Percentiles rank a stretch among this genome's conserved stretches.
phyloP scores from a whole-genome alignment of 2,329 filamentous ascomycete species.

The Myriosclerotinia duriaeana region DNA sequence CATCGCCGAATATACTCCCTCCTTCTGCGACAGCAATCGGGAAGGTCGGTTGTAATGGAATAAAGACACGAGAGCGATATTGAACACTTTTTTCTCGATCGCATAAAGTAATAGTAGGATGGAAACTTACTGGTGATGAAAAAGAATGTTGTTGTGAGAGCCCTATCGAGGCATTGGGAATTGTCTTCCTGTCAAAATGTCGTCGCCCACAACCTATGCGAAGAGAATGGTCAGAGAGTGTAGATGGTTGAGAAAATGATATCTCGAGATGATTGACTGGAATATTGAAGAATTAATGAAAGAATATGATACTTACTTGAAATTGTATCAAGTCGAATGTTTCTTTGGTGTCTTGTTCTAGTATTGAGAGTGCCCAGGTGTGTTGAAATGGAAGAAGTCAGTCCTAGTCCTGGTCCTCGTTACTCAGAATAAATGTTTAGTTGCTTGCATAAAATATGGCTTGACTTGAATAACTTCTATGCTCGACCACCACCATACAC shows the following conservation, averaged over 20 bases:
- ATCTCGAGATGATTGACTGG: conserved; percentile 25
- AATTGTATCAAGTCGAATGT: conserved; percentile 25
- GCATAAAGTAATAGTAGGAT: conserved; percentile 37
- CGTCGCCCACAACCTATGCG: conserved; percentile 18
- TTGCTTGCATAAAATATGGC: conserved; percentile 31
- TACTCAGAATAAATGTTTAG: conserved; percentile 31
- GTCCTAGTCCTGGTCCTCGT: conserved; percentile 11
- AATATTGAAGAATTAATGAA: conserved; percentile 24
- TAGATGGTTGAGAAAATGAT: conserved; percentile 24
- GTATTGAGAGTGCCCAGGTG: conserved; percentile 21
- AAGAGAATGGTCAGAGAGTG: conserved; percentile 25
- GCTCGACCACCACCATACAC: no score
- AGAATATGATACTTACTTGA: conserved; percentile 31
- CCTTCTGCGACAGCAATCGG: conserved; percentile 29
- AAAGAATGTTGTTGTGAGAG: conserved; percentile 38
- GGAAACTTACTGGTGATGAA: conserved; percentile 39
- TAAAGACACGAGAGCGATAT: conserved; percentile 23
- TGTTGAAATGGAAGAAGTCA: conserved; percentile 21
- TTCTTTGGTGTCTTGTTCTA: conserved; percentile 26
- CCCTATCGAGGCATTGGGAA: conserved; percentile 41
- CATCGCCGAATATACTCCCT: conserved; percentile 33
- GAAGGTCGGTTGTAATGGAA: conserved; percentile 25
- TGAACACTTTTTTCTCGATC: conserved; percentile 37
- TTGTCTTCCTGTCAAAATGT: conserved; percentile 35
- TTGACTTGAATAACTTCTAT: conserved; percentile 27